Percentiles rank a stretch among this genome's conserved stretches.
Evolutionary conservation across 139 green algal species (phyloP).

Genomic region (Ettlia oleoabundans): DNA sequence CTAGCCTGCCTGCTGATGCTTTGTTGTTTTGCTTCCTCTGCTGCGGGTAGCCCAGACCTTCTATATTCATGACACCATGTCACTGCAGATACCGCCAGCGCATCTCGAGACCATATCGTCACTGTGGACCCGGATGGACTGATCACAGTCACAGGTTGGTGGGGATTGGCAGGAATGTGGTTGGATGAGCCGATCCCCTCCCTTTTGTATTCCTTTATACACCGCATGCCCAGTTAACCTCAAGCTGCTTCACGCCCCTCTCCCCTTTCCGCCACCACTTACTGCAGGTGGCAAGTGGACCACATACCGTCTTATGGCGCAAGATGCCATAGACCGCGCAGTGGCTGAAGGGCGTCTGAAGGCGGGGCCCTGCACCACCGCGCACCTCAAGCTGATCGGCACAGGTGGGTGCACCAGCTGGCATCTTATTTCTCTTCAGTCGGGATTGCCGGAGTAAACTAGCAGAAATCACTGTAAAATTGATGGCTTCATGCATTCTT

Average conservation of each 20-base stretch:
- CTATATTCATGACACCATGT: no score
- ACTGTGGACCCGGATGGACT: conserved; percentile 82
- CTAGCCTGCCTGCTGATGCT: no score
- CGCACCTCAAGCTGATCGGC: conserved; percentile 17
- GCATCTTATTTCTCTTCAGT: no score
- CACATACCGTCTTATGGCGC: conserved; percentile 94
- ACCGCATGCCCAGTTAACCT: no score
- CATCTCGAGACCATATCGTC: conserved; percentile 75
- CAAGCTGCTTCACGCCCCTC: no score
- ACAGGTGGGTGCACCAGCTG: conserved; percentile 45
- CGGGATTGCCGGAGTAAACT: no score
- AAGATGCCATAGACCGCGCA: conserved; percentile 72
- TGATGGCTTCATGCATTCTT: no score
- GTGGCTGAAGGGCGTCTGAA: conserved; percentile 47
- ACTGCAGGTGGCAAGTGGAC: conserved; percentile 95
- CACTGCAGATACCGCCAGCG: conserved; percentile 39
- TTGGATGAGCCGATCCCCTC: no score
- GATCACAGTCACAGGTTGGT: conserved; percentile 83
- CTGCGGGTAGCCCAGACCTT: background rate
- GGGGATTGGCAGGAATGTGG: background rate
- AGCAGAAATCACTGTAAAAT: no score
- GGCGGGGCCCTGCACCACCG: conserved; percentile 56
- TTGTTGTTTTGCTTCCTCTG: background rate
- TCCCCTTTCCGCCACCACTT: background rate
- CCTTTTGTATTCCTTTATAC: no score